A percentile compares a stretch with the other conserved stretches of the same genome.
Conservation (phyloP, 208 protist genomes). For the Trypanosoma rangeli region DNA sequence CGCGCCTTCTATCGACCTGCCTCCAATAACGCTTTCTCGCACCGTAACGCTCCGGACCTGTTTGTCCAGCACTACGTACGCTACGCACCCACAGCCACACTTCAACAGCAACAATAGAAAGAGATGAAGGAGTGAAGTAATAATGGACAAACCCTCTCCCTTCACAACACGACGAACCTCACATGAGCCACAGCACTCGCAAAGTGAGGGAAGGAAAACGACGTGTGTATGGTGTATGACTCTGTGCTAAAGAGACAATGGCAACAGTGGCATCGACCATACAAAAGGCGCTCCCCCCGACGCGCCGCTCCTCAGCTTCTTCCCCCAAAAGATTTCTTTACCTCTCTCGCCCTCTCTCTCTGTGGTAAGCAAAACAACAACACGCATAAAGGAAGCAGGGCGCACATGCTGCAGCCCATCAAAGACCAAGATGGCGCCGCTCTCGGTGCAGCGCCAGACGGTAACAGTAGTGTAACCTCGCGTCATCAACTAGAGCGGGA, state of each 20-base stretch:
- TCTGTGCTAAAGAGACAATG: not conserved
- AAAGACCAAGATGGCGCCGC: conserved; percentile 8
- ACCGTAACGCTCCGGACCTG: not conserved
- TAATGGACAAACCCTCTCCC: not conserved
- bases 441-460: conserved; percentile 21
- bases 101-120: not conserved
- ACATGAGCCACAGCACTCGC: not conserved
- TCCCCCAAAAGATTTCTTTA: no score
- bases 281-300: no score
- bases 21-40: not conserved
- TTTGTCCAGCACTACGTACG: not conserved
- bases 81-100: not conserved
- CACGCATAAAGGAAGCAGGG: conserved; percentile 10
- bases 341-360: not conserved
- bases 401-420: not conserved
- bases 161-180: not conserved
- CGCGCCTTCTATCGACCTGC: not conserved
- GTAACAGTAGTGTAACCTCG: conserved; percentile 26
- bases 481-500: conserved; percentile 17
- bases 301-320: not conserved
- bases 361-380: conserved; percentile 7
- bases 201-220: not conserved
- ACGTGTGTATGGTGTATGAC: not conserved
- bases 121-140: not conserved
- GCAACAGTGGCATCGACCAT: not conserved